Percentiles rank a stretch among this genome's conserved stretches.
phyloP scores from a whole-genome alignment of 495 filamentous ascomycete genomes.

The Geoglossum glabrum region DNA sequence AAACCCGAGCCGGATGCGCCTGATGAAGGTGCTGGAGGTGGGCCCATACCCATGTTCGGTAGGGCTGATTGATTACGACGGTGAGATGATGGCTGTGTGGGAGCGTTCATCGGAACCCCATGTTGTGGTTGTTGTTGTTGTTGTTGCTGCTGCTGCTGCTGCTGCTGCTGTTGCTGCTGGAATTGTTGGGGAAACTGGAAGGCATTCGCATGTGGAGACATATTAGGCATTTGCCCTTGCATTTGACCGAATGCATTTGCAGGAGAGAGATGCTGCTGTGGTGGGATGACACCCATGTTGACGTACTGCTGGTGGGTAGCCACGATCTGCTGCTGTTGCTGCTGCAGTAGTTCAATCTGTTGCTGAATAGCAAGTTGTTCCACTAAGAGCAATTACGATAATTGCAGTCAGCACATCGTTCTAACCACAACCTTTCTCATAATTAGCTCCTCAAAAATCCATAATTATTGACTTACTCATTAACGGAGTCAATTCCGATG shows the following conservation, averaged over 20 bases:
- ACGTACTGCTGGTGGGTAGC: conserved; percentile 92
- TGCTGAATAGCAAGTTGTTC: conserved; percentile 98
- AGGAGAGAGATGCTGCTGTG: conserved; percentile 53
- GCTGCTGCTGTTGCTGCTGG: conserved; percentile 35
- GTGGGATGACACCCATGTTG: conserved; percentile 83
- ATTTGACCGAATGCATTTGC: conserved; percentile 41
- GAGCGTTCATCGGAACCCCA: conserved; percentile 49
- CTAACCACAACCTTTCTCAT: not conserved
- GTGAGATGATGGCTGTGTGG: conserved; percentile 65
- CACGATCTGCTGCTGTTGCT: conserved; percentile 95
- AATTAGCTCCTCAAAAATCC: not conserved
- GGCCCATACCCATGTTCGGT: conserved; percentile 80
- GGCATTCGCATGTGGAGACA: conserved; percentile 59
- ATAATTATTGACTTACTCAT: conserved; percentile 61
- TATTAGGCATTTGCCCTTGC: conserved; percentile 43
- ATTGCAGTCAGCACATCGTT: not conserved
- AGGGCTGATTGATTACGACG: conserved; percentile 96
- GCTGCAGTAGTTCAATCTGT: conserved; percentile 93
- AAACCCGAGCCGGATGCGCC: conserved; percentile 70
- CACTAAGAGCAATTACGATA: conserved; percentile 30
- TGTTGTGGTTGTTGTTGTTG: conserved; percentile 43
- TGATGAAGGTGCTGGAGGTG: conserved; percentile 90
- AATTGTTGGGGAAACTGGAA: conserved; percentile 64
- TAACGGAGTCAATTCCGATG: conserved; percentile 90
- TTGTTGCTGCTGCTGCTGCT: conserved; percentile 32